Conservation (phyloP, 495 filamentous ascomycete species). For the Platismatia glauca region DNA sequence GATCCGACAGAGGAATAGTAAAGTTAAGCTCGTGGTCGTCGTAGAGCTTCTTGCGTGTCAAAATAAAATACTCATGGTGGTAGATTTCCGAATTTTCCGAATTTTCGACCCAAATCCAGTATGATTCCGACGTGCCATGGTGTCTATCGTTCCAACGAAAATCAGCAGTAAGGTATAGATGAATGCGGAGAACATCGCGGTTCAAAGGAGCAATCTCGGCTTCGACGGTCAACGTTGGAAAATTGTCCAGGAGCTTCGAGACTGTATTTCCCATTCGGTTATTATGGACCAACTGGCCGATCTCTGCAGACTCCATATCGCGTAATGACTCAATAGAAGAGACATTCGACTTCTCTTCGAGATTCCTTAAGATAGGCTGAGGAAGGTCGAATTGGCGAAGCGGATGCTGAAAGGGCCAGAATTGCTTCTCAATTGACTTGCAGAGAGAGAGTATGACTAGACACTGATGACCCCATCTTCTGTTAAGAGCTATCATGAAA, state of each 20-base stretch:
- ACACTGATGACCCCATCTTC: slow-evolving; percentile 91
- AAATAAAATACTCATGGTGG: slow-evolving; percentile 93
- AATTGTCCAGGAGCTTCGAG: slow-evolving; percentile 72
- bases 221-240: slow-evolving; percentile 83
- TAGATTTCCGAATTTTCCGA: slow-evolving; percentile 97
- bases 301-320: slow-evolving; percentile 87
- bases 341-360: slow-evolving; percentile 66
- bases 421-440: slow-evolving; percentile 90
- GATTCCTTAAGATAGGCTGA: slow-evolving; percentile 66
- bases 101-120: slow-evolving; percentile 98
- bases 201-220: slow-evolving; percentile 94
- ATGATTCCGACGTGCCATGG: slow-evolving; percentile 88
- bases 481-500: slow-evolving; percentile 94
- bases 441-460: slow-evolving; percentile 79
- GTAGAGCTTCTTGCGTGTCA: slow-evolving; percentile 77
- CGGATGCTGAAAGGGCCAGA: slow-evolving; percentile 92
- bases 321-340: slow-evolving; percentile 70
- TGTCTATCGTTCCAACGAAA: slow-evolving; percentile 95
- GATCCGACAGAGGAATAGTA: slow-evolving; percentile 90
- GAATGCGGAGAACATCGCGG: slow-evolving; percentile 82
- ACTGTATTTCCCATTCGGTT: slow-evolving; percentile 73
- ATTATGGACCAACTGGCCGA: slow-evolving; percentile 88
- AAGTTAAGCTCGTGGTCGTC: slow-evolving; percentile 96
- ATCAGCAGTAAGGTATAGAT: slow-evolving; percentile 74
- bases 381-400: slow-evolving; percentile 92